Evolutionary conservation across 306 rosid genomes (phyloP), one percentile per base, ranked within the genome.

Genomic region (Quercus agrifolia): DNA sequence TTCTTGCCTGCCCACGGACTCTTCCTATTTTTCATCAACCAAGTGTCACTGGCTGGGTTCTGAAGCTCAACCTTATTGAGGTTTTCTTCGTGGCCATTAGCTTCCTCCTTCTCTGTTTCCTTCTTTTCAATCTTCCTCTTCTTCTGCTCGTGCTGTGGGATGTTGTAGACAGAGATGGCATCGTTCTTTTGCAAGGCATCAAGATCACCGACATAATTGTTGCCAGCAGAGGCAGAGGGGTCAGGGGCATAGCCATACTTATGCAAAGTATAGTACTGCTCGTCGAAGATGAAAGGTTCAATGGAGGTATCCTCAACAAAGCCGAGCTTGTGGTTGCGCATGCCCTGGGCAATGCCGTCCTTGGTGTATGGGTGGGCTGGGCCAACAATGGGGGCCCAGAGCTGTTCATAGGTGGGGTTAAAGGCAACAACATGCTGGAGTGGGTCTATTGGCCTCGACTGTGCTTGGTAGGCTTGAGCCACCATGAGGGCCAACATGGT

Each of bases 261-360:
- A 56, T 91, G 86, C 80, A 93, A 93, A 35, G 98, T 93, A 73
- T 96, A 93, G 90, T 96, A 93, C 81, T 91, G 99, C 77, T 96
- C 98, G 66, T 96, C 97, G 70, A 96, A 93, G 62, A 91, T 87
- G 70, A 93, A 93, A 10, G 97, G 91, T 9, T 90, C 98, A n/a
- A 93, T 84, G 30, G 96, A 66, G 19, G 99, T 97, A 55, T 93
- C 92, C 52, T 96, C 99, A 0, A 96, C 97, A 46, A 93, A 93
- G 46, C 97, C 99, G 2, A 93, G 92, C 84, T 93, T 96, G 89
- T 96, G 98, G 85, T 96, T 96, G 70, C 97, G 98, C 91, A 93
- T 89, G 10, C 99, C 98, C 70, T 93, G 97, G 27, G 97, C 96
- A 44, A 93, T 84, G 76, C 98, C 97, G 55, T 96, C 99, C 77